Evolutionary conservation across 2,329 filamentous ascomycete species (phyloP).

Genomic region (Chaetothyriales sp.): DNA sequence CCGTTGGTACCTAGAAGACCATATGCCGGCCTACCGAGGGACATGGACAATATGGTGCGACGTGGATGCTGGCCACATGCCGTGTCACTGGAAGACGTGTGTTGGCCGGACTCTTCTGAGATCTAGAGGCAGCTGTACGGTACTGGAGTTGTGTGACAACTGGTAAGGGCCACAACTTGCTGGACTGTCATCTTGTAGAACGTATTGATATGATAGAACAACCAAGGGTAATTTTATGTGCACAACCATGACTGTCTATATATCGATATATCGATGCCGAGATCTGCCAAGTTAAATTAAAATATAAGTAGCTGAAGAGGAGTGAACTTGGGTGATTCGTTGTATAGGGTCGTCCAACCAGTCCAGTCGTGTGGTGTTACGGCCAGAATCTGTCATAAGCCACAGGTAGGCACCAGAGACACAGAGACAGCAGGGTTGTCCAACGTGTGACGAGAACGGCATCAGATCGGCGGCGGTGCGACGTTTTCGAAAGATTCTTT

Average conservation of each 20-base stretch:
- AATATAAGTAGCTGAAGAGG: background rate
- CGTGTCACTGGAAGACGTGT: background rate
- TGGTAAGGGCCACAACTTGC: background rate
- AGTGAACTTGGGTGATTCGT: too few species aligned
- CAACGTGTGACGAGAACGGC: background rate
- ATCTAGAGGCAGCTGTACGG: background rate
- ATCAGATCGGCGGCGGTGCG: background rate
- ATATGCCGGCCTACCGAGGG: background rate
- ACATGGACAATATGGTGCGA: background rate
- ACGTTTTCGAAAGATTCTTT: background rate
- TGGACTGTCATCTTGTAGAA: background rate
- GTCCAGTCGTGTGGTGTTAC: too few species aligned
- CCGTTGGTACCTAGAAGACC: background rate
- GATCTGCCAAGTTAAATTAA: background rate
- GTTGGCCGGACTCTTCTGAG: background rate
- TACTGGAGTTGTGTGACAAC: background rate
- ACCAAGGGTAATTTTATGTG: background rate
- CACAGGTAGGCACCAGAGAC: too few species aligned
- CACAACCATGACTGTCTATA: background rate
- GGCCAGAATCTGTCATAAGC: too few species aligned
- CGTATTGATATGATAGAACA: background rate
- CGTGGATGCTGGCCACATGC: background rate
- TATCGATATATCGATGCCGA: too few species aligned
- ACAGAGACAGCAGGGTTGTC: background rate
- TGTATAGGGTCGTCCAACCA: too few species aligned